phyloP scores from a whole-genome alignment of 2,329 filamentous ascomycete genomes.

The Orbilia ellipsospora region DNA sequence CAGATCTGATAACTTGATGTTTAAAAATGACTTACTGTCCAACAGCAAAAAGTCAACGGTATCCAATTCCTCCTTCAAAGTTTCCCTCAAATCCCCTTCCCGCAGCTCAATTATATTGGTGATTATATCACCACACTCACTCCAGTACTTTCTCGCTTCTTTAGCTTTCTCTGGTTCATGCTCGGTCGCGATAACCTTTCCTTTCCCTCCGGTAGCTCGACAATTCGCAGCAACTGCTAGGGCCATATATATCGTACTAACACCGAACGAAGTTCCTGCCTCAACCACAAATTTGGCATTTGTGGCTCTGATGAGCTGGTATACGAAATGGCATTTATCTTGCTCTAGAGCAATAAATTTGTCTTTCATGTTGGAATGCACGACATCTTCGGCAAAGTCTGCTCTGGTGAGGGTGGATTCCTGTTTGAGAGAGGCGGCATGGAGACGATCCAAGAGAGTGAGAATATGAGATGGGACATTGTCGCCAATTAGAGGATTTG shows the following conservation, averaged over 20 bases:
- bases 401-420: conserved; percentile 58
- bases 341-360: conserved; percentile 71
- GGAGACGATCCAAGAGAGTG: conserved; percentile 61
- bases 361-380: conserved; percentile 65
- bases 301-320: conserved; percentile 67
- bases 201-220: conserved; percentile 59
- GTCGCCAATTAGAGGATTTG: conserved; percentile 59
- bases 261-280: conserved; percentile 72
- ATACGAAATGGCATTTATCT: conserved; percentile 70
- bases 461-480: conserved; percentile 60
- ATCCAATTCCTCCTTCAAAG: conserved; percentile 66
- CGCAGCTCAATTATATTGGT: conserved; percentile 68
- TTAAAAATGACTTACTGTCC: conserved; percentile 67
- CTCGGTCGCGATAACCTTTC: conserved; percentile 71
- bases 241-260: conserved; percentile 73
- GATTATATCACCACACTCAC: conserved; percentile 66
- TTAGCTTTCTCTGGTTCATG: conserved; percentile 69
- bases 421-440: conserved; percentile 60
- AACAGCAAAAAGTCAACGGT: conserved; percentile 70
- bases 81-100: conserved; percentile 70
- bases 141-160: conserved; percentile 69
- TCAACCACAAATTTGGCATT: conserved; percentile 69
- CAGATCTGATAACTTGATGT: conserved; percentile 13
- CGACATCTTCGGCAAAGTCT: conserved; percentile 57
- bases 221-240: conserved; percentile 69